Conservation (phyloP, 2,329 filamentous ascomycete genomes). For the Macrophomina tecta region DNA sequence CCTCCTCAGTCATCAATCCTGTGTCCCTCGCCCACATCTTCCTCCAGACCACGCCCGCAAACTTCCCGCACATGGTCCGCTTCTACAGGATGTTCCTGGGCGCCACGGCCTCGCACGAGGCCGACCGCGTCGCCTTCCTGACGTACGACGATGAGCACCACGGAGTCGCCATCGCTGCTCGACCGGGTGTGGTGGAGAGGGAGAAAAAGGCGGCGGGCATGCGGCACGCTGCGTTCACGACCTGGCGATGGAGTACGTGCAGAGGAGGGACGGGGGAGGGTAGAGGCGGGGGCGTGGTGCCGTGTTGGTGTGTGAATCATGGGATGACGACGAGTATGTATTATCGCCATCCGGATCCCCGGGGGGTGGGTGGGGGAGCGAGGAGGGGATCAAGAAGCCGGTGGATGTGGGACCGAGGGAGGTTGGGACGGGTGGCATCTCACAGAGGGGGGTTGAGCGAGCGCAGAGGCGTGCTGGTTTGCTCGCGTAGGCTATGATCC, state of each 20-base stretch:
- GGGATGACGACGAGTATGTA: conserved; percentile 57
- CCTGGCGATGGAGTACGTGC: conserved; percentile 44
- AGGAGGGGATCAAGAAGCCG: conserved; percentile 31
- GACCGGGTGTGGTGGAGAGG: conserved; percentile 36
- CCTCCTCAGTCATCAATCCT: background rate
- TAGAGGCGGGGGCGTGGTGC: conserved; percentile 42
- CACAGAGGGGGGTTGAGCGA: background rate
- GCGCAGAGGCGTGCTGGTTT: background rate
- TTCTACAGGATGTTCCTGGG: conserved; percentile 50
- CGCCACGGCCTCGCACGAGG: conserved; percentile 38
- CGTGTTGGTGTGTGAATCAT: conserved; percentile 55
- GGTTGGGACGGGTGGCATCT: background rate
- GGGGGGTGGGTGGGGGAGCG: no score
- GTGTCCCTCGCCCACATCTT: conserved; percentile 38
- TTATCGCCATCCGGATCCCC: conserved; percentile 54
- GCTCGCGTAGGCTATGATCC: background rate
- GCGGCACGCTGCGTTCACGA: conserved; percentile 54
- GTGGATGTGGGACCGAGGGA: conserved; percentile 28
- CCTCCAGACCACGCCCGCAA: conserved; percentile 34
- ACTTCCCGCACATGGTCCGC: conserved; percentile 40
- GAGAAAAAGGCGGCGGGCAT: conserved; percentile 40
- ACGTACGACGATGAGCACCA: conserved; percentile 57
- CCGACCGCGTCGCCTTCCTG: conserved; percentile 43
- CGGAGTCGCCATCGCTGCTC: conserved; percentile 49
- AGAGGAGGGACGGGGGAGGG: conserved; percentile 39